phyloP scores from a whole-genome alignment of 2,329 filamentous ascomycete genomes.

The Cladophialophora exuberans region DNA sequence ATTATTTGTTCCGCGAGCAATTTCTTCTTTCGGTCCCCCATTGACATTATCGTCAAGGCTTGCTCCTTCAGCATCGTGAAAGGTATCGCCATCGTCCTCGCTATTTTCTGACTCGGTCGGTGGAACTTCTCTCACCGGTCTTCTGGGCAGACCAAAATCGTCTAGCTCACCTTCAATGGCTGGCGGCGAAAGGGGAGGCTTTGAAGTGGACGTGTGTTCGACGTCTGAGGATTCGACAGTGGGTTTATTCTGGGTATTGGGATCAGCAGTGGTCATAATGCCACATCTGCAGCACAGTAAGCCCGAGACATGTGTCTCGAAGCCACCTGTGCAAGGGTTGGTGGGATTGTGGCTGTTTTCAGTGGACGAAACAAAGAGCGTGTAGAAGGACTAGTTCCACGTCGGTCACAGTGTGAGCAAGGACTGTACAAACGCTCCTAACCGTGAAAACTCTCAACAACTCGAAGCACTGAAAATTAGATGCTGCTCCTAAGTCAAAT shows the following conservation, averaged over 20 bases:
- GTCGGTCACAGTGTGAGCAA: neutral
- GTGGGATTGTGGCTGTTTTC: conserved; percentile 7
- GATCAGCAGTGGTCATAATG: conserved; percentile 29
- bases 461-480: no score
- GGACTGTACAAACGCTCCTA: neutral
- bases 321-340: conserved; percentile 9
- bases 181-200: neutral
- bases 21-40: conserved; percentile 13
- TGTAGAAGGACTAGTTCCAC: neutral
- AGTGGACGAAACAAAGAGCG: conserved; percentile 4
- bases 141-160: conserved; percentile 72
- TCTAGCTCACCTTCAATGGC: conserved; percentile 57
- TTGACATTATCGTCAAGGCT: conserved; percentile 25
- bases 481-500: no score
- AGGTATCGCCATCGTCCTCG: conserved; percentile 44
- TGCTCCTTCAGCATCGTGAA: conserved; percentile 41
- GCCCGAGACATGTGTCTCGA: conserved; percentile 27
- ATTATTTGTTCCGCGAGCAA: neutral
- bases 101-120: conserved; percentile 36
- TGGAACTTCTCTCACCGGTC: conserved; percentile 29
- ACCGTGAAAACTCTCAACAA: no score
- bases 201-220: neutral
- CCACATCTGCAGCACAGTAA: conserved; percentile 17
- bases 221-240: conserved; percentile 4
- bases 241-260: conserved; percentile 9